Evolutionary conservation across 495 filamentous ascomycete genomes (phyloP).

Genomic region (Pyrenula massariospora): DNA sequence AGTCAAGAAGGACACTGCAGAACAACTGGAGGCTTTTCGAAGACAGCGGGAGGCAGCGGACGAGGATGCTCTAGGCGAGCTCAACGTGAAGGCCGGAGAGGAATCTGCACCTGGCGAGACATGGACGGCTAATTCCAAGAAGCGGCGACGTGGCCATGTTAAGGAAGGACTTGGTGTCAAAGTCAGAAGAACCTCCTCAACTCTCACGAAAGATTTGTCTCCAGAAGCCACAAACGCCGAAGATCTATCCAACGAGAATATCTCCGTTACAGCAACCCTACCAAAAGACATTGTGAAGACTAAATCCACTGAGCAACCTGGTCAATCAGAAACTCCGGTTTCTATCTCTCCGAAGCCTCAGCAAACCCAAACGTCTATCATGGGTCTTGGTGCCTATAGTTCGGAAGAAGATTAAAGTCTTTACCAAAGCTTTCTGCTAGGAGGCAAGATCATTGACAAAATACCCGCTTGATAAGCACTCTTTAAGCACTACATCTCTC

Average conservation of each 20-base stretch:
- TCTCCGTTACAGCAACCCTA: not conserved
- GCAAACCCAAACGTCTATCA: not conserved
- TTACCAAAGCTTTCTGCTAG: too few species aligned
- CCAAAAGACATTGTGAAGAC: not conserved
- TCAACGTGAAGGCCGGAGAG: slow-evolving; percentile 19
- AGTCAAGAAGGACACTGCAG: slow-evolving; percentile 61
- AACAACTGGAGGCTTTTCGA: slow-evolving; percentile 60
- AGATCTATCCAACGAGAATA: not conserved
- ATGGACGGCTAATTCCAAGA: slow-evolving; percentile 43
- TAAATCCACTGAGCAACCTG: not conserved
- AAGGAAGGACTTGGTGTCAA: slow-evolving; percentile 49
- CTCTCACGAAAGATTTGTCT: slow-evolving; percentile 4
- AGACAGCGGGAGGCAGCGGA: slow-evolving; percentile 57
- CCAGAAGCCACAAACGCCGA: not conserved
- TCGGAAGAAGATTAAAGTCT: slow-evolving; percentile 31
- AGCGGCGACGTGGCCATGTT: slow-evolving; percentile 46
- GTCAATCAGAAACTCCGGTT: not conserved
- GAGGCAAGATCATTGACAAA: too few species aligned
- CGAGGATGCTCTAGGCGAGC: slow-evolving; percentile 30
- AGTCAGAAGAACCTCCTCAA: slow-evolving; percentile 35
- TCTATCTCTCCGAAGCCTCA: not conserved
- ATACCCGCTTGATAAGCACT: too few species aligned
- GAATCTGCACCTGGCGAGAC: slow-evolving; percentile 31
- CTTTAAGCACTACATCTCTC: too few species aligned
- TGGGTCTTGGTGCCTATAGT: slow-evolving; percentile 23